Evolutionary conservation across 192 early-diverging fungal species (phyloP).

Genomic region (Podila horticola): DNA sequence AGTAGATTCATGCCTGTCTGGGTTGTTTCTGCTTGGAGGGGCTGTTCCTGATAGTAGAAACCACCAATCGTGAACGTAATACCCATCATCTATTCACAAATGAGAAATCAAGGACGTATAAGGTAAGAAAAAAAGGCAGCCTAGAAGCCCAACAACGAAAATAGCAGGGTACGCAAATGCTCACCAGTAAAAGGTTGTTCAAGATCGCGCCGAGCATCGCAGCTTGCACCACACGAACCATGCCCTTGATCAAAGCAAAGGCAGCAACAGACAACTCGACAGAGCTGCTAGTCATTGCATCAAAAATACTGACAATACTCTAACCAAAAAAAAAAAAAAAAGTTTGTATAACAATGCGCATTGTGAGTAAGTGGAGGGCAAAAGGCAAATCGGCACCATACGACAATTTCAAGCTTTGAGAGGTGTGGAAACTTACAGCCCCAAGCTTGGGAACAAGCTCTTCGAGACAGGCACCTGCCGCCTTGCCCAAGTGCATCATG

Average conservation of each 20-base stretch:
- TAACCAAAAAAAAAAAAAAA: slow-evolving; percentile 27
- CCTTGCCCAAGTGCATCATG: slow-evolving; percentile 38
- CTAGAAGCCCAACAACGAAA: too few relatives aligned
- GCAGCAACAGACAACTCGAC: slow-evolving; percentile 80
- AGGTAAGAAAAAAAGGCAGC: slow-evolving; percentile 71
- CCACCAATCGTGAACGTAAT: slow-evolving; percentile 9
- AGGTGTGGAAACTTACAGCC: slow-evolving; percentile 9
- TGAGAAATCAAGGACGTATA: not conserved
- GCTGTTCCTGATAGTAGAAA: slow-evolving; percentile 8
- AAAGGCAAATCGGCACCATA: not conserved
- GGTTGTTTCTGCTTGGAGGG: slow-evolving; percentile 15
- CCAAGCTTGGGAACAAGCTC: slow-evolving; percentile 30
- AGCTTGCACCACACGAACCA: slow-evolving; percentile 73
- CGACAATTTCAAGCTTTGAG: not conserved
- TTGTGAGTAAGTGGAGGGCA: not conserved
- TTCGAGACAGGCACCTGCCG: slow-evolving; percentile 30
- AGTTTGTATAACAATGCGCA: not conserved
- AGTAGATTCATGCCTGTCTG: slow-evolving; percentile 39
- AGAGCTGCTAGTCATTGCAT: slow-evolving; percentile 82
- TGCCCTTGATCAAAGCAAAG: slow-evolving; percentile 69
- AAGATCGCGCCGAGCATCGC: slow-evolving; percentile 83
- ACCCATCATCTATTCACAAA: slow-evolving; percentile 41
- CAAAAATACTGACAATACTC: slow-evolving; percentile 81
- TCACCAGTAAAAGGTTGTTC: slow-evolving; percentile 85
- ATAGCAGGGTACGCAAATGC: slow-evolving; percentile 71